phyloP scores from a whole-genome alignment of 2,329 filamentous ascomycete species.

The Calycina herbarum region DNA sequence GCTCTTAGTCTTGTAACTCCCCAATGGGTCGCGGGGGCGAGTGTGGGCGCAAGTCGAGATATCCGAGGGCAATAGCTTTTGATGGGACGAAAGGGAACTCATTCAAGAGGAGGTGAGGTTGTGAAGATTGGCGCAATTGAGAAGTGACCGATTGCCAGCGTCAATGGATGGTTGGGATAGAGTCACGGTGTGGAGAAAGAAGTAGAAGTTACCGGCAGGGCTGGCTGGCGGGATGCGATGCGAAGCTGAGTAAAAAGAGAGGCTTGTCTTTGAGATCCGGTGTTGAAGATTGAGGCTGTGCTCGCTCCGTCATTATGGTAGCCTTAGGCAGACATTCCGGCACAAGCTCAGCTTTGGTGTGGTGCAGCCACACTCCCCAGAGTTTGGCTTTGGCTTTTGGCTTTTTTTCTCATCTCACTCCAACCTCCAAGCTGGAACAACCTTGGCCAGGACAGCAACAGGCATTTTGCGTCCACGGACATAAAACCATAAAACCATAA shows the following conservation, averaged over 20 bases:
- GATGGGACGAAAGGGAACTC: constrained; percentile 2
- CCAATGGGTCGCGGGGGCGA: constrained; percentile 12
- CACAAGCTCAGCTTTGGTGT: background rate
- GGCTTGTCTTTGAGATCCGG: background rate
- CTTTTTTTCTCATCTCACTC: background rate
- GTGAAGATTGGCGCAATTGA: background rate
- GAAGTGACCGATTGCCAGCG: background rate
- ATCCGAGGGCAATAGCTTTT: constrained; percentile 13
- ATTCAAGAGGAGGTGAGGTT: background rate
- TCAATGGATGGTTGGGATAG: background rate
- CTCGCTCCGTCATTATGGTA: background rate
- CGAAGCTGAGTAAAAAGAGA: constrained; percentile 3
- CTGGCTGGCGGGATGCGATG: background rate
- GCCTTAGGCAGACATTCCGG: background rate
- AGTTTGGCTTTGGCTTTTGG: background rate
- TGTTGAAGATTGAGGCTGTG: background rate
- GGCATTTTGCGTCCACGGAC: too few species aligned
- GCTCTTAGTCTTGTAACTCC: constrained; percentile 7
- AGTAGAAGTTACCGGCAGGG: background rate
- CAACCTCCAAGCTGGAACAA: background rate
- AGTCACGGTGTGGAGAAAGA: background rate
- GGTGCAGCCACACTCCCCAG: background rate
- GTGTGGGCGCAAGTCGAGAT: constrained; percentile 22
- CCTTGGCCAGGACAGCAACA: background rate
- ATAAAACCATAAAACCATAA: too few species aligned